phyloP scores from a whole-genome alignment of 257 asterid genomes.

The Gentiana dahurica region DNA sequence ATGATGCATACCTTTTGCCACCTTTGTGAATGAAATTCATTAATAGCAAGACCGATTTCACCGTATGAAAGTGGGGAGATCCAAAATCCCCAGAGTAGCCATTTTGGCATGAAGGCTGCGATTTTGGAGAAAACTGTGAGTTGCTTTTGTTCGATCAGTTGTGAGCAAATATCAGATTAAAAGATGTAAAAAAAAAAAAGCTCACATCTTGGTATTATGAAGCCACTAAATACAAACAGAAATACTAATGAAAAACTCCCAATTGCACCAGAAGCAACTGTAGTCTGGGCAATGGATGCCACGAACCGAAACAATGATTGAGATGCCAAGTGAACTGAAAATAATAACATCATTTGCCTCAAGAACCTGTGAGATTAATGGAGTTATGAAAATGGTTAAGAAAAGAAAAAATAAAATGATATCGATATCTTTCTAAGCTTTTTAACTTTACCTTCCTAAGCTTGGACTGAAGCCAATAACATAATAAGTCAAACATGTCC shows the following conservation, averaged over 20 bases:
- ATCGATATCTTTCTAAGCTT: background rate
- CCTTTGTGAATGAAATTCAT: slow-evolving; percentile 55
- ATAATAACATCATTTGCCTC: slow-evolving; percentile 30
- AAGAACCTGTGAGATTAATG: slow-evolving; percentile 32
- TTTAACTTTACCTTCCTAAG: slow-evolving; percentile 36
- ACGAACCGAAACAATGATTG: slow-evolving; percentile 50
- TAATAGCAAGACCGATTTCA: slow-evolving; percentile 48
- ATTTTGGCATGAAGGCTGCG: slow-evolving; percentile 59
- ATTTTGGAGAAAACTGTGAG: background rate
- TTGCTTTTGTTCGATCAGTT: background rate
- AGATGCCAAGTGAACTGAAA: slow-evolving; percentile 42
- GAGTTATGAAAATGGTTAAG: background rate
- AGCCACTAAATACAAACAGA: slow-evolving; percentile 38
- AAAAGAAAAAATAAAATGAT: background rate
- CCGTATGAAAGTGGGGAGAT: slow-evolving; percentile 58
- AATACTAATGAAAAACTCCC: slow-evolving; percentile 33
- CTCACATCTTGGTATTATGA: slow-evolving; percentile 50
- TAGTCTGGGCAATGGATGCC: slow-evolving; percentile 34
- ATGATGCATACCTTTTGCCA: slow-evolving; percentile 38
- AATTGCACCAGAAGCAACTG: slow-evolving; percentile 38
- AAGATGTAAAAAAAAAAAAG: background rate
- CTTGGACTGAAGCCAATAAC: slow-evolving; percentile 41
- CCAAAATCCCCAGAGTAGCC: slow-evolving; percentile 71
- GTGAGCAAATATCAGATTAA: too few relatives aligned
- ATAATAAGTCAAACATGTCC: slow-evolving; percentile 49